Evolutionary conservation across 768 basidiomycete species (phyloP).

Genomic region (Amanita exitialis): DNA sequence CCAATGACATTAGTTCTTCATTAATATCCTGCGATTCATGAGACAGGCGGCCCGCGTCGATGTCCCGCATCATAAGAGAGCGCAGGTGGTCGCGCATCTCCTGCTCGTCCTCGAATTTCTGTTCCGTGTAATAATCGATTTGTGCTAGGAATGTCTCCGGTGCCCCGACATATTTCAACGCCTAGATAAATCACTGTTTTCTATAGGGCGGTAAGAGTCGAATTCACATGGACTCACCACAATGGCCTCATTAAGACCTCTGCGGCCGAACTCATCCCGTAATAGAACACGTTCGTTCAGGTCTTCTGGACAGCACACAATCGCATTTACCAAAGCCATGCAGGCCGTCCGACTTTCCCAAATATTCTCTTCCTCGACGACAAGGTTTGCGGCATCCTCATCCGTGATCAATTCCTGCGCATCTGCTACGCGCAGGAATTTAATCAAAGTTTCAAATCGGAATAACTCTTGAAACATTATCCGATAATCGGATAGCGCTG

Average conservation of each 20-base stretch:
- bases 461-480: slow-evolving; percentile 61
- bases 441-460: slow-evolving; percentile 71
- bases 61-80: slow-evolving; percentile 17
- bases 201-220: not conserved
- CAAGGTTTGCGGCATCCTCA: slow-evolving; percentile 21
- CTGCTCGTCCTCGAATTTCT: slow-evolving; percentile 85
- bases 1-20: slow-evolving; percentile 49
- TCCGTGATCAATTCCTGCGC: slow-evolving; percentile 23
- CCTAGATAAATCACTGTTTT: slow-evolving; percentile 27
- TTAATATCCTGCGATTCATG: slow-evolving; percentile 47
- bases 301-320: slow-evolving; percentile 65
- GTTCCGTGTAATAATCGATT: slow-evolving; percentile 73
- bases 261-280: slow-evolving; percentile 72
- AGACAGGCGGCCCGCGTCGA: slow-evolving; percentile 19
- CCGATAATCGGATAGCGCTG: slow-evolving; percentile 74
- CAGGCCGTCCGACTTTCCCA: slow-evolving; percentile 78
- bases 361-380: slow-evolving; percentile 51
- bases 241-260: slow-evolving; percentile 78
- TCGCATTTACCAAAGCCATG: slow-evolving; percentile 72
- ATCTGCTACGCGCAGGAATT: slow-evolving; percentile 48
- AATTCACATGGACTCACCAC: slow-evolving; percentile 17
- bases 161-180: slow-evolving; percentile 64
- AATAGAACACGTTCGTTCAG: slow-evolving; percentile 73
- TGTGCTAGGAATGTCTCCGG: slow-evolving; percentile 69
- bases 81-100: slow-evolving; percentile 64